Conservation (phyloP, 2,329 filamentous ascomycete genomes). For the Aspergillus eucalypticola region DNA sequence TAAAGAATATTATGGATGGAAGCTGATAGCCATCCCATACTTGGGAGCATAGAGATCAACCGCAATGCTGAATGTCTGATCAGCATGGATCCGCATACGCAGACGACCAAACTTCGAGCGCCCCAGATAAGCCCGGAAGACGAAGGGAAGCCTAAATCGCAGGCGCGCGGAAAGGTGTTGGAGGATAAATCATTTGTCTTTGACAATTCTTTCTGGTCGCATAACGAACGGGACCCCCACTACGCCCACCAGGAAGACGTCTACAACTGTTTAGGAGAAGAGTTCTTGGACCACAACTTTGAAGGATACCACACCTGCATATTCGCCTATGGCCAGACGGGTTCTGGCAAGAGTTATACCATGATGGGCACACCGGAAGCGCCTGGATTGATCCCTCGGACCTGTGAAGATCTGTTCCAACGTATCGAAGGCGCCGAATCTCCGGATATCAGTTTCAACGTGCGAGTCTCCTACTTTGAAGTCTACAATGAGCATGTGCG, state of each 20-base stretch:
- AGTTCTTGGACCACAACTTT: constrained; percentile 98
- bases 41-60: constrained; percentile 66
- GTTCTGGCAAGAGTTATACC: constrained; percentile 96
- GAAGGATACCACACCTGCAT: constrained; percentile 99
- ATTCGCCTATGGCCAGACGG: constrained; percentile 97
- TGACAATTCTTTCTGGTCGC: constrained; percentile 98
- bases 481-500: constrained; percentile 99
- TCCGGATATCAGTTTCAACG: constrained; percentile 92
- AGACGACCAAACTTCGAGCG: constrained; percentile 77
- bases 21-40: neutral
- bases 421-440: constrained; percentile 83
- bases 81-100: constrained; percentile 83
- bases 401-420: constrained; percentile 93
- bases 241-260: constrained; percentile 92
- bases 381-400: constrained; percentile 88
- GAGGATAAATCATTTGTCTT: constrained; percentile 94
- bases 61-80: constrained; percentile 82
- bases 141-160: constrained; percentile 58
- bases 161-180: constrained; percentile 67
- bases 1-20: neutral
- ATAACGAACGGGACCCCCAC: constrained; percentile 73
- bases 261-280: constrained; percentile 90
- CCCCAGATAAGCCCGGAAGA: constrained; percentile 59
- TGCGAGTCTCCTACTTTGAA: constrained; percentile 97
- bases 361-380: constrained; percentile 90